Conservation (phyloP, 75 land plant genomes). For the Chamaecyparis obtusa region DNA sequence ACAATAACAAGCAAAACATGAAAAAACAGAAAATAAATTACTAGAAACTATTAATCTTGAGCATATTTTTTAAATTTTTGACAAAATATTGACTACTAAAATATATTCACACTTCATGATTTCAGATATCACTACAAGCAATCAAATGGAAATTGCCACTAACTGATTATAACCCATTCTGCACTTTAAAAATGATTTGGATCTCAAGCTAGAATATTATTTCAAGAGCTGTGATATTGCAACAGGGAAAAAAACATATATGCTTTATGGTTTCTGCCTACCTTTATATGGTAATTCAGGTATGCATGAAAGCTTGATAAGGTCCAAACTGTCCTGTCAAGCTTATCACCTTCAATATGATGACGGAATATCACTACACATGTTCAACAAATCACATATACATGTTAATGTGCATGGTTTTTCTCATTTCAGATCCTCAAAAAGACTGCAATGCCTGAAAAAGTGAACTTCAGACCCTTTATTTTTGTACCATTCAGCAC, state of each 20-base stretch:
- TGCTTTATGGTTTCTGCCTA: conserved; percentile 14
- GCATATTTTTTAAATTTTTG: neutral
- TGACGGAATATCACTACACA: conserved; percentile 80
- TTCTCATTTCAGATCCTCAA: neutral
- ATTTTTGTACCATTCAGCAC: neutral
- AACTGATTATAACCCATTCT: neutral
- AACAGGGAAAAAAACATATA: neutral
- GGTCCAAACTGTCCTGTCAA: conserved; percentile 89
- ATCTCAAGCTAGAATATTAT: neutral
- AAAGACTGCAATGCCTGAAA: neutral
- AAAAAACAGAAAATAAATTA: neutral
- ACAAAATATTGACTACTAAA: neutral
- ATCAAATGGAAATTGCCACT: neutral
- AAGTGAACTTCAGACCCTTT: neutral
- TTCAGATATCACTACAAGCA: neutral
- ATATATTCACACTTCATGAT: neutral
- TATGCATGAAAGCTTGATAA: conserved; percentile 95
- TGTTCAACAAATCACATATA: neutral
- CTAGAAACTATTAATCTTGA: neutral
- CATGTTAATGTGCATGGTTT: neutral
- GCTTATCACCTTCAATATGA: conserved; percentile 87
- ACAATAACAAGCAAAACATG: neutral
- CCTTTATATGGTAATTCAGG: conserved; percentile 97
- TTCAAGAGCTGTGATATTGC: neutral
- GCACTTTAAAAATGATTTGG: neutral